Percentiles rank a stretch among this genome's conserved stretches.
Conservation (phyloP, 2,329 filamentous ascomycete species). For the Alternaria arbusti region DNA sequence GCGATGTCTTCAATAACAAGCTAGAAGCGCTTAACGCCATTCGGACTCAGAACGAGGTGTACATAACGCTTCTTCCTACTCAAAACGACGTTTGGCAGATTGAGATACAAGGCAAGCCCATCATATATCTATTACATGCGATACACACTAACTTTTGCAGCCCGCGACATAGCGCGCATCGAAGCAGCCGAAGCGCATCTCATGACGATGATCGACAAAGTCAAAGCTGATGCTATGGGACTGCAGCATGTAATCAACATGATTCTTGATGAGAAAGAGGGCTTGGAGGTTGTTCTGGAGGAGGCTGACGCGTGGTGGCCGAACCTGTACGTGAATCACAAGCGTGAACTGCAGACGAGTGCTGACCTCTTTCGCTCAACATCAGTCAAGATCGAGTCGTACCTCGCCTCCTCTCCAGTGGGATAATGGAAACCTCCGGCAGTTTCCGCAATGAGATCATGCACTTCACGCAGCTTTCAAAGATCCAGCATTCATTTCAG, state of each 20-base stretch:
- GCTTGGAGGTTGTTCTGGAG: conserved; percentile 24
- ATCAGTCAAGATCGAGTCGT: conserved; percentile 18
- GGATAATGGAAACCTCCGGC: conserved; percentile 28
- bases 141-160: conserved; percentile 1
- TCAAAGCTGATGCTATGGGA: conserved; percentile 17
- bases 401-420: conserved; percentile 17
- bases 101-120: conserved; percentile 20
- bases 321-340: background rate
- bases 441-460: conserved; percentile 26
- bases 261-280: conserved; percentile 37
- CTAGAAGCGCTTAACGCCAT: conserved; percentile 38
- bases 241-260: conserved; percentile 22
- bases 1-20: conserved; percentile 35
- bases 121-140: background rate
- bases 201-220: conserved; percentile 28
- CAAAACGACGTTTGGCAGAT: conserved; percentile 17
- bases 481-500: conserved; percentile 26
- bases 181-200: conserved; percentile 29
- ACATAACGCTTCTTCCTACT: conserved; percentile 25
- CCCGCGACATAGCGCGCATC: conserved; percentile 14
- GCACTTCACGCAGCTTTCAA: conserved; percentile 13
- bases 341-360: background rate
- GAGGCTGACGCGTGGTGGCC: conserved; percentile 38
- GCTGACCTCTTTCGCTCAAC: background rate
- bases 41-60: conserved; percentile 35